A percentile compares a stretch with the other conserved stretches of the same genome.
Evolutionary conservation across 192 early-diverging fungal genomes (phyloP).

Genomic region (Rhizophagus sp.): DNA sequence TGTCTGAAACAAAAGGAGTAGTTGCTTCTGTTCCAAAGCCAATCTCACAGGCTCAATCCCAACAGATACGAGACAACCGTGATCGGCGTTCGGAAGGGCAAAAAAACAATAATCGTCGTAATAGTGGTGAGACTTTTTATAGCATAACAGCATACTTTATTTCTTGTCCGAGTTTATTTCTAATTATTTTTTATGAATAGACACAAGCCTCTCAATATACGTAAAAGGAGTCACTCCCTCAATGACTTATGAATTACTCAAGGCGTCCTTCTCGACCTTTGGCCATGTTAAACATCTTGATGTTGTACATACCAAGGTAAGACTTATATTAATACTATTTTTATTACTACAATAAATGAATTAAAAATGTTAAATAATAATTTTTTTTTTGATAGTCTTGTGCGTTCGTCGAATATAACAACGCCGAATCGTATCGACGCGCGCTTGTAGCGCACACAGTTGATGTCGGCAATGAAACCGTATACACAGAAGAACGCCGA

Average conservation of each 20-base stretch:
- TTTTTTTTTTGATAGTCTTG: background rate
- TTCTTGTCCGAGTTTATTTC: background rate
- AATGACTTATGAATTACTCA: conserved; percentile 51
- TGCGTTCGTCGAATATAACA: background rate
- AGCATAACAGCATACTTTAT: background rate
- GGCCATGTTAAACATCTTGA: conserved; percentile 66
- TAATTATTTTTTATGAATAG: background rate
- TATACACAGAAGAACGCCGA: background rate
- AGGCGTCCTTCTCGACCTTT: conserved; percentile 53
- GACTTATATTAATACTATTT: background rate
- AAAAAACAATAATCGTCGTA: background rate
- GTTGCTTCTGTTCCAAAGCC: conserved; percentile 30
- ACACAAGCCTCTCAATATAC: conserved; percentile 49
- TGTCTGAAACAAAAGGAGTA: conserved; percentile 26
- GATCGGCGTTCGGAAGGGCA: background rate
- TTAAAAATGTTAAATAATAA: background rate
- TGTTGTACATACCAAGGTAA: conserved; percentile 51
- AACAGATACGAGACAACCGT: background rate
- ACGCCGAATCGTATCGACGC: background rate
- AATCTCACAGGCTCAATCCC: background rate
- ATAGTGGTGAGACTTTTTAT: background rate
- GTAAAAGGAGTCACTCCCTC: conserved; percentile 58
- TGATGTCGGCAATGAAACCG: background rate
- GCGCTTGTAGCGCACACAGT: background rate
- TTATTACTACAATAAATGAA: background rate